A percentile compares a stretch with the other conserved stretches of the same genome.
phyloP scores from a whole-genome alignment of 2,329 filamentous ascomycete genomes.

The Orbilia ellipsospora region DNA sequence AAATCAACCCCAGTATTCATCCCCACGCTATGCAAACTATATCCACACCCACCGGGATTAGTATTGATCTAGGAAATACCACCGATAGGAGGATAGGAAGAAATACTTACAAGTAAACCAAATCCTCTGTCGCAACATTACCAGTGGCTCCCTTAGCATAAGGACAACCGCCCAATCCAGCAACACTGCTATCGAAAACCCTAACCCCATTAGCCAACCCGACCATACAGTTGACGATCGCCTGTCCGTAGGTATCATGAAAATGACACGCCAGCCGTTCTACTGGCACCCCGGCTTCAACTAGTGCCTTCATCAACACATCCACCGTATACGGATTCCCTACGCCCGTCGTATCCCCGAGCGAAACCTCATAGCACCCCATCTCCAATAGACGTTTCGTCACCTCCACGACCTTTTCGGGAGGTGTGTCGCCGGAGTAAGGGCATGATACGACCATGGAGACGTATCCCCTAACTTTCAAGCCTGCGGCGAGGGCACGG shows the following conservation, averaged over 20 bases:
- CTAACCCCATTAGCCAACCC: constrained; percentile 80
- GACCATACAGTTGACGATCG: constrained; percentile 82
- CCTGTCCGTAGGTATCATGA: constrained; percentile 88
- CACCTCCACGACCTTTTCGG: constrained; percentile 73
- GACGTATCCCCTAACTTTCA: constrained; percentile 81
- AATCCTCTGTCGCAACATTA: constrained; percentile 85
- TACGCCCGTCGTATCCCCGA: constrained; percentile 92
- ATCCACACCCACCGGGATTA: constrained; percentile 28
- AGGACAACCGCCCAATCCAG: constrained; percentile 83
- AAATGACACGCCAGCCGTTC: constrained; percentile 84
- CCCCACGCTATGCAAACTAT: constrained; percentile 74
- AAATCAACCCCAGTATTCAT: constrained; percentile 79
- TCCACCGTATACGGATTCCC: constrained; percentile 68
- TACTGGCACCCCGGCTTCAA: constrained; percentile 74
- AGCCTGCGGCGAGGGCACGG: constrained; percentile 72
- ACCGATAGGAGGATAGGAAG: neutral
- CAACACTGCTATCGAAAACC: constrained; percentile 82
- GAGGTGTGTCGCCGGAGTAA: constrained; percentile 75
- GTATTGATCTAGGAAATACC: neutral
- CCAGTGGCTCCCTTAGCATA: constrained; percentile 87
- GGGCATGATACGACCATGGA: constrained; percentile 84
- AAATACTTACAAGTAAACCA: constrained; percentile 73
- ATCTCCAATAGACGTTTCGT: constrained; percentile 79
- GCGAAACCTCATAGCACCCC: constrained; percentile 88
- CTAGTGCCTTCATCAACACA: constrained; percentile 71